These are phyloP conservation scores for Triangularia verruculosa DNA, from an alignment of 2,329 filamentous ascomycete genomes.

Conservation along the genomic window DNA sequence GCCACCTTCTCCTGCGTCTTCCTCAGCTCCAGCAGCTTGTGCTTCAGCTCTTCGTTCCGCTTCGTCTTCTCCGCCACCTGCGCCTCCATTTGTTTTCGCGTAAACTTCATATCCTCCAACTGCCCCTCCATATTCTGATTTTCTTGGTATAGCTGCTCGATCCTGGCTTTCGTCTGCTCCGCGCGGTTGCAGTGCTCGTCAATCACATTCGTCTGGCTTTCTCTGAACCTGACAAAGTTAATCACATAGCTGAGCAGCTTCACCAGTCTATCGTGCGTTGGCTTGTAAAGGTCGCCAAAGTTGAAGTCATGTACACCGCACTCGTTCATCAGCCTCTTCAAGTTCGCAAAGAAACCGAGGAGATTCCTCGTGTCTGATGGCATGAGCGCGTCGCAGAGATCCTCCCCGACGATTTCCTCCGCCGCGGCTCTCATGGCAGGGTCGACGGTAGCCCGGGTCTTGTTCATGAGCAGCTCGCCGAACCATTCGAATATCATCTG, in stretches of 20 bases:
- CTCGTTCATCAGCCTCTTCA: conserved; percentile 76
- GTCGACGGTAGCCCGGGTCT: conserved; percentile 87
- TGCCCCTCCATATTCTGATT: conserved; percentile 84
- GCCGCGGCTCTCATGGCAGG: conserved; percentile 92
- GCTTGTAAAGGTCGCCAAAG: conserved; percentile 87
- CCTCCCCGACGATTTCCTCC: conserved; percentile 74
- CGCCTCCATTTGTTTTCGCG: conserved; percentile 75
- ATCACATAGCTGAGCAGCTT: conserved; percentile 98
- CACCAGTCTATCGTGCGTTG: conserved; percentile 83
- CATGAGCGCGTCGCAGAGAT: conserved; percentile 74
- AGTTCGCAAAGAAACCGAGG: conserved; percentile 89
- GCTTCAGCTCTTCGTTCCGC: conserved; percentile 84
- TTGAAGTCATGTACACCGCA: conserved; percentile 93
- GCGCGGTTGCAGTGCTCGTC: conserved; percentile 92
- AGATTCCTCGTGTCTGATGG: conserved; percentile 86
- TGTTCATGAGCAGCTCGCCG: conserved; percentile 88
- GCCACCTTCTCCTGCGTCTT: conserved; percentile 80
- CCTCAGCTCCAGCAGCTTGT: conserved; percentile 73
- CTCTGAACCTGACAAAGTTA: conserved; percentile 96
- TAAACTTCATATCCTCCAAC: conserved; percentile 75
- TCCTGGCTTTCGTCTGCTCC: conserved; percentile 79
- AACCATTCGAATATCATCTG: conserved; percentile 99
- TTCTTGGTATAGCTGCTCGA: conserved; percentile 78
- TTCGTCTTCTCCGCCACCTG: conserved; percentile 81
- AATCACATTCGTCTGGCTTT: conserved; percentile 84